Evolutionary conservation across 2,329 filamentous ascomycete species (phyloP), one percentile per base, ranked within the genome.

Genomic region (Tolypocladium tropicale): DNA sequence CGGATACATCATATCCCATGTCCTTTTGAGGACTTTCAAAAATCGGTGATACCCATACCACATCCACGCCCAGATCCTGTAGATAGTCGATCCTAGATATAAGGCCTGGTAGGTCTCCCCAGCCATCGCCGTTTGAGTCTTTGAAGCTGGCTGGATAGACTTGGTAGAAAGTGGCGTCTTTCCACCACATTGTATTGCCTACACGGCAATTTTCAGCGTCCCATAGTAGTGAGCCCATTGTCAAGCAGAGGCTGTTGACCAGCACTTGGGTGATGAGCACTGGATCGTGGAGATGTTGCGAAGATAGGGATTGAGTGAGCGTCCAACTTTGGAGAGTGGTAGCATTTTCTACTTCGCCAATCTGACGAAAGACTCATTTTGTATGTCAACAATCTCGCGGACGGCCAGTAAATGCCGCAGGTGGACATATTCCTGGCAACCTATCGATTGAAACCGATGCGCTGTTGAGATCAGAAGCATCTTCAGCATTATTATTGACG

Each of bases 11-110:
- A 63, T 86, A 86, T 2, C 83, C 84, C 81, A 85, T 83, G 55
- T 86, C 84, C 46, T 78, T 66, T 58, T 82, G 78, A 0, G 82
- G 82, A 34, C 62, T 64, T 25, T 69, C 63, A 48, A 63, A 70
- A 46, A 67, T 66, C 2, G 65, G 65, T 0, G 65, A 78, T 0
- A 80, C 67, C 83, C 83, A 85, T 23, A 85, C 73, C n/a, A 83
- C 77, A 59, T 85, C 80, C 2, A 83, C 74, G 1, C 84, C 85
- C 0, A 88, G 73, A 3, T 80, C 73, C 53, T 80, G 75, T 52
- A 88, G 74, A 63, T 88, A 85, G 65, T 86, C 82, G 2, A 88
- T 69, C 64, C 85, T 78, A 11, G 80, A 81, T 14, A 84, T 81
- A 54, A 88, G 81, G 14, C 84, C 85, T 1, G 77, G 78, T 36